phyloP scores from a whole-genome alignment of 331 rosid genomes.

The Pyrus hybrid region DNA sequence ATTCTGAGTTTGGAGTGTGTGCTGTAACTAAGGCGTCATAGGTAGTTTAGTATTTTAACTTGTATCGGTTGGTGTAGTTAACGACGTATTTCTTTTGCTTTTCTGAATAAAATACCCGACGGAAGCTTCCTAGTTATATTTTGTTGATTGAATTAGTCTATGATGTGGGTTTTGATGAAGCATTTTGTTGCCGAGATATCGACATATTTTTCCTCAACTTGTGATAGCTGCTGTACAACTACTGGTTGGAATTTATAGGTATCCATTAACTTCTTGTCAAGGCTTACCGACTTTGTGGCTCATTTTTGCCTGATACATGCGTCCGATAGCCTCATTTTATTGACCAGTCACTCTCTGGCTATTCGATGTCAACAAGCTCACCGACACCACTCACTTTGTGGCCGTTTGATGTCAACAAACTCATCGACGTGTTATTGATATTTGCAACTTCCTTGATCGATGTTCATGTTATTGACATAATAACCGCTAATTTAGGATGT shows the following conservation, averaged over 20 bases:
- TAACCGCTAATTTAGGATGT: not conserved
- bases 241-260: not conserved
- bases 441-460: not conserved
- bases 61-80: not conserved
- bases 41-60: not conserved
- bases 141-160: not conserved
- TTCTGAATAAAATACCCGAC: not conserved
- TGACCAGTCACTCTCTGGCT: no score
- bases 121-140: not conserved
- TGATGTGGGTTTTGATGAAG: not conserved
- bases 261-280: not conserved
- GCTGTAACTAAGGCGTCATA: not conserved
- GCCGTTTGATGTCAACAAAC: not conserved
- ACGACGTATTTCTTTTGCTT: not conserved
- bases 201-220: not conserved
- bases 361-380: no score
- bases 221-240: not conserved
- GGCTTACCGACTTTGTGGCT: not conserved
- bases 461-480: not conserved
- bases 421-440: not conserved
- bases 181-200: not conserved
- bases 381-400: not conserved
- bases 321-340: not conserved
- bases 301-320: rapidly evolving
- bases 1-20: not conserved